Base-by-base conservation (phyloP, 2,329 filamentous ascomycete genomes). In the Colletotrichum sojae region DNA sequence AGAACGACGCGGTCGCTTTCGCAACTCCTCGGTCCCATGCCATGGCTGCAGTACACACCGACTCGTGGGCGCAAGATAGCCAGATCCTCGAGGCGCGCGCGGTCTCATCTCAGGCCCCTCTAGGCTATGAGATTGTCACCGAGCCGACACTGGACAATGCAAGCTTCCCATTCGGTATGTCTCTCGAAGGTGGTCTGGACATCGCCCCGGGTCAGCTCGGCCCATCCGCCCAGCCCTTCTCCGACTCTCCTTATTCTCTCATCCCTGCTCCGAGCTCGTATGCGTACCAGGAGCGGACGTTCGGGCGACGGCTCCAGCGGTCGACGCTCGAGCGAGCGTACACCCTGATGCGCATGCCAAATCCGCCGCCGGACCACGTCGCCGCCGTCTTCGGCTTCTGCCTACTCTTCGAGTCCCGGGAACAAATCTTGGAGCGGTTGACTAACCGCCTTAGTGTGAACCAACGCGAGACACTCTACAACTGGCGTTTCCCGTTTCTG, bases 221-320 rank as follows among this genome's bases (percentile, higher is more conserved):
- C 20, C 39, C 56, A 27, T 40, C 56, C 27, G 52, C n/a, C 45
- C 67, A 61, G 6, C 49, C 54, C 43, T 18, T 55, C 22, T 48
- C 57, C 45, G 56, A 58, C 13, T 73, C 61, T 77, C 76, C 8
- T 75, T 78, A 2, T 82, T 80, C 46, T 75, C 77, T 6, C 71
- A 76, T 86, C 16, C 79, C 83, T 1, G 71, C 81, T 1, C 86
- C 88, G 0, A 81, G 77, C 22, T 89, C 89, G 0, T 90, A 91
- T 76, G 85, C 89, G 10, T 86, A 87, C 65, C 83, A 88, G 27
- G 92, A 95, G 76, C 81, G 83, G 1, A 90, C 86, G 1, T 95
- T 97, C 73, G 89, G 90, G 12, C 88, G 92, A 8, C 86, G 91
- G 5, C 82, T 97, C 5, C 91, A 93, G 56, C 88, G 93, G 49